Base-by-base conservation (phyloP, 139 green algal species). In the Eudorina sp. region DNA sequence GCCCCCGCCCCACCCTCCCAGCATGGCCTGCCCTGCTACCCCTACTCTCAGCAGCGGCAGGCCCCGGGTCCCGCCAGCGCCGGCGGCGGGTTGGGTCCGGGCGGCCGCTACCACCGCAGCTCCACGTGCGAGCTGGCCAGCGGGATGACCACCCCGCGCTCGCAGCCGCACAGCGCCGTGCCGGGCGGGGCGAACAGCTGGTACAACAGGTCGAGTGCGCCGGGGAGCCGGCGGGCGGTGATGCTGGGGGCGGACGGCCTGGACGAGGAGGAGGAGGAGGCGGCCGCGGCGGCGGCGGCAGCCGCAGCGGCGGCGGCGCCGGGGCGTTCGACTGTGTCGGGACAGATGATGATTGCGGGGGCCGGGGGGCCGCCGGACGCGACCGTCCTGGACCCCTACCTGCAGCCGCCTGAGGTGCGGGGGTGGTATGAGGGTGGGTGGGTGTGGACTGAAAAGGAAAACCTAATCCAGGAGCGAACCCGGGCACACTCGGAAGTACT, bases 371-470 rank as follows among this genome's bases (percentile, higher is more conserved):
- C 16, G 46, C 43, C 79, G 4, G 45, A 23, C 0, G 6, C 45
- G 45, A 34, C 48, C 9, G 82, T 53, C 29, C 34, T 88, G 46
- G 82, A 88, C 34, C 66, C 64, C 46, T 96, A 95, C 78, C 75
- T 96, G 89, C 68, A 51, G 77, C 74, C 93, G 18, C 92, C 91
- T 0, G 58, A 64, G 41, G 90, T 93, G 88, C 46, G 82, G 18
- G 36, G 19, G 8, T 25, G 5, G 38, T 73, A n/a, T n/a, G n/a
- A n/a, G n/a, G n/a, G n/a, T n/a, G n/a, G n/a, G n/a, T n/a, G n/a
- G n/a, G n/a, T n/a, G n/a, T n/a, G n/a, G n/a, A n/a, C n/a, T n/a
- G n/a, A n/a, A n/a, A n/a, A n/a, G n/a, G n/a, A n/a, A n/a, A n/a
- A n/a, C n/a, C n/a, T n/a, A n/a, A n/a, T n/a, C n/a, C n/a, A n/a